phyloP scores from a whole-genome alignment of 2,329 filamentous ascomycete genomes.

The Talaromyces islandicus region DNA sequence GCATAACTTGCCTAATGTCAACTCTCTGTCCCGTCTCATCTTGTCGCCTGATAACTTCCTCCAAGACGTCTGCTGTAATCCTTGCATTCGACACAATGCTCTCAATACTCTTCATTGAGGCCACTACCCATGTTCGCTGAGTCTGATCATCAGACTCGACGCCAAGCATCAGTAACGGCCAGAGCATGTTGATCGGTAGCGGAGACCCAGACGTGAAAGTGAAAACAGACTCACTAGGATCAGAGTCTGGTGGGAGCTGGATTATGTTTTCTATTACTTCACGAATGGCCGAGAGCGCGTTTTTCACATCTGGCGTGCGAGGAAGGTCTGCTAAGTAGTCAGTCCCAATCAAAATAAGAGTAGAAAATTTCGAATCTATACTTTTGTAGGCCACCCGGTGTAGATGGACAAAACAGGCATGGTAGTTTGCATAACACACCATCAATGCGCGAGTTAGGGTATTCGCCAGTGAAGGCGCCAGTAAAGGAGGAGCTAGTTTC shows the following conservation, averaged over 20 bases:
- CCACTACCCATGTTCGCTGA: conserved; percentile 47
- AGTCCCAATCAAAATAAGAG: not conserved
- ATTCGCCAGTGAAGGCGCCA: conserved; percentile 45
- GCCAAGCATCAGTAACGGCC: conserved; percentile 53
- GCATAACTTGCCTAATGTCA: conserved; percentile 34
- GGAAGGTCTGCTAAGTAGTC: conserved; percentile 36
- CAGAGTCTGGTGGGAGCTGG: not conserved
- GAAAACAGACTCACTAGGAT: conserved; percentile 20
- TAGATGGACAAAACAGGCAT: conserved; percentile 51
- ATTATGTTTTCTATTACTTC: conserved; percentile 7
- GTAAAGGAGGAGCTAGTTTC: conserved; percentile 43
- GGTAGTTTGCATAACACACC: conserved; percentile 52
- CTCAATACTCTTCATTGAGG: conserved; percentile 40
- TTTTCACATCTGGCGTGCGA: conserved; percentile 39
- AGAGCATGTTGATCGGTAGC: conserved; percentile 52
- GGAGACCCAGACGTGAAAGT: conserved; percentile 15
- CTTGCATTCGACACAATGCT: conserved; percentile 35
- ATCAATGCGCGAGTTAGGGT: conserved; percentile 50
- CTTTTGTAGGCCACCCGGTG: conserved; percentile 50
- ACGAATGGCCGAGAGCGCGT: conserved; percentile 2
- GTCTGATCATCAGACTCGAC: conserved; percentile 48
- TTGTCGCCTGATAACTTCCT: conserved; percentile 34
- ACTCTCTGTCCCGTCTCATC: conserved; percentile 30
- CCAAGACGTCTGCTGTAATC: conserved; percentile 33
- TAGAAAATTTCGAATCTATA: not conserved